Evolutionary conservation across 2,329 filamentous ascomycete species (phyloP).

Genomic region (Ophiostoma australiae): DNA sequence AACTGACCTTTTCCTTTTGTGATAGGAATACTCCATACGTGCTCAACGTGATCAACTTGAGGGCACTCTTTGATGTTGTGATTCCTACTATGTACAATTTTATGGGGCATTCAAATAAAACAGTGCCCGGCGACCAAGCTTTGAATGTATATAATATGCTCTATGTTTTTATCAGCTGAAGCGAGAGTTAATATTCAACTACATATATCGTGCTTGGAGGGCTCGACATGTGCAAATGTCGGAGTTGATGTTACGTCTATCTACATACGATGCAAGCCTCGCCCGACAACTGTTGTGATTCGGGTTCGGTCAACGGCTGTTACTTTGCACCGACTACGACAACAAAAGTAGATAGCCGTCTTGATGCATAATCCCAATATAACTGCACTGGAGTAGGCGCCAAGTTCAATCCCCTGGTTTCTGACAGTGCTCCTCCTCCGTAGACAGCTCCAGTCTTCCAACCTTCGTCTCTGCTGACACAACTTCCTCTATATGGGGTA

Average conservation of each 20-base stretch:
- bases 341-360: not conserved
- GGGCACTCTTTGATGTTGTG: not conserved
- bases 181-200: not conserved
- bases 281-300: not conserved
- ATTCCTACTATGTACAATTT: not conserved
- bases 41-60: not conserved
- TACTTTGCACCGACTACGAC: not conserved
- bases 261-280: not conserved
- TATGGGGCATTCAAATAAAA: not conserved
- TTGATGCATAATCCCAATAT: not conserved
- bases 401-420: constrained; percentile 7
- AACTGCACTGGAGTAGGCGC: not conserved
- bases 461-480: not conserved
- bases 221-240: not conserved
- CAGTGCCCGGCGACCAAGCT: not conserved
- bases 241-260: not conserved
- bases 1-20: not conserved
- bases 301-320: not conserved
- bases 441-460: not conserved
- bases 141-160: not conserved
- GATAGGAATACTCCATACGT: not conserved
- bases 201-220: not conserved
- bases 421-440: not conserved
- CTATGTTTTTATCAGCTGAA: not conserved
- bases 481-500: not conserved